Conservation (phyloP, 805 yeast genomes). For the Candida xyloterini region DNA sequence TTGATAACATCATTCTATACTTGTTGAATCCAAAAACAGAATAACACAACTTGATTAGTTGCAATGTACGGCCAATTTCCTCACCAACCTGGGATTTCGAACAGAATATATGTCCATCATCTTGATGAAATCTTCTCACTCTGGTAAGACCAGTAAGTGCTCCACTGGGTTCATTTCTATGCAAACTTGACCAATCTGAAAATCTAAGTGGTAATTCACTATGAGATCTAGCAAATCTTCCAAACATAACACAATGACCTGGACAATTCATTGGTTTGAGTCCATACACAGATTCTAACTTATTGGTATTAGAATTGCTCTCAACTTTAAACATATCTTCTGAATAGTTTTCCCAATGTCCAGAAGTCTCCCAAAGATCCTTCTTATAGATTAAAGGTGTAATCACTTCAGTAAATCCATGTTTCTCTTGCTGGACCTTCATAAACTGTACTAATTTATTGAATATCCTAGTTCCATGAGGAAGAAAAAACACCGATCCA, state of each 20-base stretch:
- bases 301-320: conserved; percentile 45
- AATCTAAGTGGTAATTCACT: conserved; percentile 82
- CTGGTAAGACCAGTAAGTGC: conserved; percentile 90
- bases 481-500: conserved; percentile 88
- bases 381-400: conserved; percentile 87
- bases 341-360: conserved; percentile 94
- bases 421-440: conserved; percentile 75
- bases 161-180: conserved; percentile 93
- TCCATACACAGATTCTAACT: conserved; percentile 51
- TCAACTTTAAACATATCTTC: conserved; percentile 92
- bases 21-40: conserved; percentile 56
- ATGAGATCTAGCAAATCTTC: conserved; percentile 72
- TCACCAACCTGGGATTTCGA: conserved; percentile 65
- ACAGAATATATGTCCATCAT: conserved; percentile 97
- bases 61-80: conserved; percentile 72
- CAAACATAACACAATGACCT: conserved; percentile 77
- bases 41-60: conserved; percentile 74
- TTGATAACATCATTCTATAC: conserved; percentile 70
- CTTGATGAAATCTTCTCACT: conserved; percentile 94
- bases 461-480: conserved; percentile 87
- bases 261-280: conserved; percentile 81
- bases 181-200: conserved; percentile 88
- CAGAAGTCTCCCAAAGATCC: conserved; percentile 83
- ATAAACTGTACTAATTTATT: conserved; percentile 76
- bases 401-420: conserved; percentile 88